Base-by-base conservation (phyloP, 441 rosid genomes). In the Kokia cookei region DNA sequence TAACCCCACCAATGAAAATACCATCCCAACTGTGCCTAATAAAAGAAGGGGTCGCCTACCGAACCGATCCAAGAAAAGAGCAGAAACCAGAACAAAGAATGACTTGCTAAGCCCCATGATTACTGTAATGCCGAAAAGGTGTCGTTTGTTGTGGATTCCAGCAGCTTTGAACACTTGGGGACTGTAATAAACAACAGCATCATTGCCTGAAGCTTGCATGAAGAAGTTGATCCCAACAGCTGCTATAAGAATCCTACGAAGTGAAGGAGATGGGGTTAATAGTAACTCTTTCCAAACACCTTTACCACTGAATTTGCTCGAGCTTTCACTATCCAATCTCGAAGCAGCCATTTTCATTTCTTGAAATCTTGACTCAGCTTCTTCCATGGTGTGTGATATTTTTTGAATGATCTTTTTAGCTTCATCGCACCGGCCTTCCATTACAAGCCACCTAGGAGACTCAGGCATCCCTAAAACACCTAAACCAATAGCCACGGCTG, bases 121-220 rank as follows among this genome's bases (percentile, higher is more conserved):
- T 54, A 88, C 61, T 17, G 88, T 88, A 6, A 84, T 89, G 0
- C 87, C 85, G 11, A 84, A 74, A 40, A 86, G 91, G 63, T 82
- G 82, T 73, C 27, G 75, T 59, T 29, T 75, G 78, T 77, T 54
- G 9, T 57, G 61, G 29, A 89, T 83, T 58, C 92, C 87, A 0
- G 88, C 94, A 4, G 79, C 79, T 3, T 72, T 77, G 84, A 89
- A 89, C 65, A 89, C 89, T 59, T 80, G 77, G 7, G 93, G 91
- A 73, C 88, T 83, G 79, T 89, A 87, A 75, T 84, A 85, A 11
- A 89, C 83, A 10, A 87, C 90, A 0, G 90, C 93, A 51, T 89
- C 93, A 17, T 84, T 89, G 14, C 93, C 93, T 6, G 91, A 86
- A 5, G 88, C 90, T 71, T 89, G 93, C 90, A 83, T 82, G 78